These are phyloP conservation scores for Panus rudis DNA, from an alignment of 768 basidiomycete species.

Conservation along the genomic window DNA sequence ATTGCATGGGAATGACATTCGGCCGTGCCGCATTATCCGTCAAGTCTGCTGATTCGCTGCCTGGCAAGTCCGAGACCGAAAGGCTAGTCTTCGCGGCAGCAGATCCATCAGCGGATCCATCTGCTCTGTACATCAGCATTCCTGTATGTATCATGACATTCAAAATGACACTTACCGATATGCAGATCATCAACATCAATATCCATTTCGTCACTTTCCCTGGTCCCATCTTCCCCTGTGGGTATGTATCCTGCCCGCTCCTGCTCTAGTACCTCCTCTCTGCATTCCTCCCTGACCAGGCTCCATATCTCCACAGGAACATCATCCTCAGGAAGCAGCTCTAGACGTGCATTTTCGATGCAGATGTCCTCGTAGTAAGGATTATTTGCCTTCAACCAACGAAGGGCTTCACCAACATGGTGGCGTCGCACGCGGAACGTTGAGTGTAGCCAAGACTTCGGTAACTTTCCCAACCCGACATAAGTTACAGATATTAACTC, in stretches of 20 bases:
- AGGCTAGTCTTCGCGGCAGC: too few relatives aligned
- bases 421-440: slow-evolving; percentile 28
- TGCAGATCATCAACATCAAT: background rate
- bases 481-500: slow-evolving; percentile 30
- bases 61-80: background rate
- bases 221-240: slow-evolving; percentile 5
- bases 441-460: slow-evolving; percentile 20
- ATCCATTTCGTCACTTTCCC: background rate
- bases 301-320: slow-evolving; percentile 25
- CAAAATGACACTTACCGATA: background rate
- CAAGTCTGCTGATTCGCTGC: background rate
- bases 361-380: slow-evolving; percentile 24
- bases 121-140: too few relatives aligned
- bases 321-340: slow-evolving; percentile 25
- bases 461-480: slow-evolving; percentile 23
- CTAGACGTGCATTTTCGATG: slow-evolving; percentile 16
- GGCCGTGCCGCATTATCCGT: slow-evolving; percentile 5
- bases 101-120: too few relatives aligned
- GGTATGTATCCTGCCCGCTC: slow-evolving; percentile 26
- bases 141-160: too few relatives aligned
- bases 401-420: slow-evolving; percentile 23
- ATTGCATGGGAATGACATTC: slow-evolving; percentile 23
- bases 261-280: slow-evolving; percentile 9
- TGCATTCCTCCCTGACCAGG: slow-evolving; percentile 13
- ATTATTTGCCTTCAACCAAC: slow-evolving; percentile 33